phyloP scores from a whole-genome alignment of 345 rosid species.

The Citrus mangshanensis region DNA sequence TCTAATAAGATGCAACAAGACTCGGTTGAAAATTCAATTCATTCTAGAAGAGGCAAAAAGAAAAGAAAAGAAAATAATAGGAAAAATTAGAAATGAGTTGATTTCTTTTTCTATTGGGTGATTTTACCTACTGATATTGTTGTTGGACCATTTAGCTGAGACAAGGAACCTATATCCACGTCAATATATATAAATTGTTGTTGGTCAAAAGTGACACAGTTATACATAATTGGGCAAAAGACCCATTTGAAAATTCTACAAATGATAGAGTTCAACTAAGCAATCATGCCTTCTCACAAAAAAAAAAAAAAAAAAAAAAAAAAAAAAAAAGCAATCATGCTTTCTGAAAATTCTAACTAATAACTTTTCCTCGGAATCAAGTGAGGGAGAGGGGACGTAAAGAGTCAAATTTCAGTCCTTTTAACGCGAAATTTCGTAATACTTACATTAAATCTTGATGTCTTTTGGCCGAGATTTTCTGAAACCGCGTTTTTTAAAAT shows the following conservation, averaged over 20 bases:
- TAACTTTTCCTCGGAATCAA: neutral
- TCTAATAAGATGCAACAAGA: neutral
- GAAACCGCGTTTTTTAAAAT: constrained; percentile 8
- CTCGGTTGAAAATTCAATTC: neutral
- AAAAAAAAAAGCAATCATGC: neutral
- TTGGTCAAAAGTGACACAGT: neutral
- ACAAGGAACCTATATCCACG: too few species aligned
- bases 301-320: too few species aligned
- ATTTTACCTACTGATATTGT: neutral
- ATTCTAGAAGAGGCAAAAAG: neutral
- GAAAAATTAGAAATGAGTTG: neutral
- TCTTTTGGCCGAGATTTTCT: neutral
- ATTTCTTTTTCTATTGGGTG: neutral
- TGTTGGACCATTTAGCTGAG: neutral
- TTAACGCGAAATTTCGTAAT: neutral
- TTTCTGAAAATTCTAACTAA: neutral
- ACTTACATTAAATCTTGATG: neutral
- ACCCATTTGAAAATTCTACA: neutral
- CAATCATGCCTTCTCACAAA: too few species aligned
- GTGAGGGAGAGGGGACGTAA: neutral
- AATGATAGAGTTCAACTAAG: neutral
- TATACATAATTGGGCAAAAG: too few species aligned
- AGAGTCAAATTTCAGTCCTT: neutral
- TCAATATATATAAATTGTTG: too few species aligned
- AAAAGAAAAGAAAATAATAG: too few species aligned